These are phyloP conservation scores for Didymosphaeria variabile DNA, from an alignment of 2,329 filamentous ascomycete genomes.

Conservation along the genomic window DNA sequence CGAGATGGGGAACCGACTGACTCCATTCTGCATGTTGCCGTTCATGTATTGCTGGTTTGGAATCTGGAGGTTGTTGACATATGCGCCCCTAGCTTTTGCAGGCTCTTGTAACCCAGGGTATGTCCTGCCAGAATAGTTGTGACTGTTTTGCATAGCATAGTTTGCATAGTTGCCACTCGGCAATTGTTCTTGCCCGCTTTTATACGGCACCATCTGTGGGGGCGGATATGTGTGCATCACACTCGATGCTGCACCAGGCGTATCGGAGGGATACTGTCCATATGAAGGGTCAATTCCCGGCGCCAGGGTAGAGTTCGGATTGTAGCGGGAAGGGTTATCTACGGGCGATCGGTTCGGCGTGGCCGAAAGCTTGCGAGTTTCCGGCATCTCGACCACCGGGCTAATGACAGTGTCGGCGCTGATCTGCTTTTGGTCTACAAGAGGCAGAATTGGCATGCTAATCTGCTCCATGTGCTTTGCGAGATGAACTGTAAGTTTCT, in stretches of 20 bases:
- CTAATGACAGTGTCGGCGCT: constrained; percentile 50
- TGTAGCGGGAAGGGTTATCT: constrained; percentile 43
- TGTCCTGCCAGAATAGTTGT: constrained; percentile 38
- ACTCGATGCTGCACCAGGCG: constrained; percentile 31
- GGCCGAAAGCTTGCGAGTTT: constrained; percentile 42
- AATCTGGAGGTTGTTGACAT: constrained; percentile 41
- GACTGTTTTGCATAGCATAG: constrained; percentile 29
- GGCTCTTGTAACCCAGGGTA: constrained; percentile 47
- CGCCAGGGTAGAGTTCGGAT: constrained; percentile 40
- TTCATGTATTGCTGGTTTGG: constrained; percentile 38
- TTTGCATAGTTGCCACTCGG: constrained; percentile 34
- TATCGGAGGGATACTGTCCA: constrained; percentile 36
- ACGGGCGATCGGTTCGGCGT: constrained; percentile 40
- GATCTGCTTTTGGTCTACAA: constrained; percentile 51
- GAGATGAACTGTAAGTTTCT: constrained; percentile 91
- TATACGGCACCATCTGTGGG: constrained; percentile 43
- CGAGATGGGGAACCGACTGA: constrained; percentile 39
- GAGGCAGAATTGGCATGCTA: constrained; percentile 76
- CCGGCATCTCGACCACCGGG: constrained; percentile 48
- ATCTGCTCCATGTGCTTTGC: constrained; percentile 95
- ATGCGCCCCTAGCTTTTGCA: constrained; percentile 38
- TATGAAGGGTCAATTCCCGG: constrained; percentile 44
- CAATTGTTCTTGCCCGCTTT: constrained; percentile 24
- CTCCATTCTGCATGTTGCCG: constrained; percentile 33
- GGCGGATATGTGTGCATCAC: constrained; percentile 52